Percentiles rank a stretch among this genome's conserved stretches.
Evolutionary conservation across 1,139 yeast genomes (phyloP).

Genomic region (Lodderomyces theae): DNA sequence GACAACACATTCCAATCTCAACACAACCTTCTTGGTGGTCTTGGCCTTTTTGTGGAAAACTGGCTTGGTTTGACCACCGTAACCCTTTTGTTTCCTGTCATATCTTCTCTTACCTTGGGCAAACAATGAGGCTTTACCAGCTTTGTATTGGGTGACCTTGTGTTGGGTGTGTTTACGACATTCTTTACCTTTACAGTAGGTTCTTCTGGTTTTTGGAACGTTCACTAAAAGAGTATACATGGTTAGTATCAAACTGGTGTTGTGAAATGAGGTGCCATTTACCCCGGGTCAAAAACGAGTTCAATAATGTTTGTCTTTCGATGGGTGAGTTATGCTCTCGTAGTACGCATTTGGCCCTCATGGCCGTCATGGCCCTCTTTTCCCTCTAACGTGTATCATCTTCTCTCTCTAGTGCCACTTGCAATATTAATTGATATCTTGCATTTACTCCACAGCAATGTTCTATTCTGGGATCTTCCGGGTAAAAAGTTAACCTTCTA

Average conservation of each 20-base stretch:
- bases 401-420: too few relatives aligned
- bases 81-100: slow-evolving; percentile 99
- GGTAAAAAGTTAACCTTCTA: too few relatives aligned
- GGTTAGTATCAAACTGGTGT: slow-evolving; percentile 27
- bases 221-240: slow-evolving; percentile 67
- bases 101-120: slow-evolving; percentile 99
- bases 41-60: slow-evolving; percentile 99
- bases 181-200: slow-evolving; percentile 99
- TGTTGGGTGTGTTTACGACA: slow-evolving; percentile 99
- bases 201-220: slow-evolving; percentile 99
- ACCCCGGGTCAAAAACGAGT: too few relatives aligned
- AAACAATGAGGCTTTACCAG: slow-evolving; percentile 98
- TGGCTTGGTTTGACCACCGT: slow-evolving; percentile 99
- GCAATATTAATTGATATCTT: too few relatives aligned
- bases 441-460: too few relatives aligned
- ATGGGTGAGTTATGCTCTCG: too few relatives aligned
- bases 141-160: slow-evolving; percentile 99
- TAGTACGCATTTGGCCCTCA: too few relatives aligned
- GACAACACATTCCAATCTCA: slow-evolving; percentile 97
- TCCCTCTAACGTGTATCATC: too few relatives aligned
- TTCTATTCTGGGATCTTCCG: too few relatives aligned
- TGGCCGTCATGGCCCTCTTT: too few relatives aligned
- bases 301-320: too few relatives aligned
- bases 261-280: too few relatives aligned
- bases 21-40: slow-evolving; percentile 99